A percentile compares a stretch with the other conserved stretches of the same genome.
phyloP scores from a whole-genome alignment of 2,329 filamentous ascomycete genomes.

The Boeremia exigua region DNA sequence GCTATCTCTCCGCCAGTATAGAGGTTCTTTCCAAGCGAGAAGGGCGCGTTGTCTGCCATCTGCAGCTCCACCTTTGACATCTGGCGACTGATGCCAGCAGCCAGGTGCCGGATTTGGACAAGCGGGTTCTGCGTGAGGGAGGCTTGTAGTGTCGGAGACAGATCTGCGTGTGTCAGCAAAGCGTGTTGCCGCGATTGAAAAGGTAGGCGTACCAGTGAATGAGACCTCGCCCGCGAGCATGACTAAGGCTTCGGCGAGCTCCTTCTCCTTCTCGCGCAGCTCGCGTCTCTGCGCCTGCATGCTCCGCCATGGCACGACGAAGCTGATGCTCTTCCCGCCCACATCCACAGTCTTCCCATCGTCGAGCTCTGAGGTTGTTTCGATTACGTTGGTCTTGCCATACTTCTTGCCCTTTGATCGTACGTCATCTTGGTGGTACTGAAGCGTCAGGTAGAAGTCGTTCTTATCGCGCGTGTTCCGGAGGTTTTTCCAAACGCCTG shows the following conservation, averaged over 20 bases:
- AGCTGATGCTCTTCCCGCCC: conserved; percentile 41
- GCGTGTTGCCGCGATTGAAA: no score
- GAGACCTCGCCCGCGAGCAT: conserved; percentile 43
- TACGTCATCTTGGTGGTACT: conserved; percentile 40
- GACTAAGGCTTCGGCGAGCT: conserved; percentile 43
- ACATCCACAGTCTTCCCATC: conserved; percentile 28
- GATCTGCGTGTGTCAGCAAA: conserved; percentile 25
- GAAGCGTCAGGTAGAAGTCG: conserved; percentile 42
- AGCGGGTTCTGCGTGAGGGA: conserved; percentile 42
- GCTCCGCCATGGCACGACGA: conserved; percentile 45
- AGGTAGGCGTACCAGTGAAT: conserved; percentile 32
- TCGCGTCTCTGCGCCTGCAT: conserved; percentile 45
- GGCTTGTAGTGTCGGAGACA: conserved; percentile 36
- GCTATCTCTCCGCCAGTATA: conserved; percentile 43
- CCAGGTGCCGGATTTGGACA: conserved; percentile 44
- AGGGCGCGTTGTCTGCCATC: conserved; percentile 45
- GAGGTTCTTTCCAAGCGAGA: conserved; percentile 40
- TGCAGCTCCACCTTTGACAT: conserved; percentile 44
- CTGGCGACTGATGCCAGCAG: conserved; percentile 43
- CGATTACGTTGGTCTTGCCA: conserved; percentile 23
- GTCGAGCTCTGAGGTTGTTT: conserved; percentile 26
- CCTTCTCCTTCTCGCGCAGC: conserved; percentile 41
- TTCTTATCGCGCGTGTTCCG: conserved; percentile 39
- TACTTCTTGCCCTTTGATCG: conserved; percentile 25
- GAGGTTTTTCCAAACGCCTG: conserved; percentile 42